Conservation (phyloP, 441 rosid genomes). For the Erodium trifolium region DNA sequence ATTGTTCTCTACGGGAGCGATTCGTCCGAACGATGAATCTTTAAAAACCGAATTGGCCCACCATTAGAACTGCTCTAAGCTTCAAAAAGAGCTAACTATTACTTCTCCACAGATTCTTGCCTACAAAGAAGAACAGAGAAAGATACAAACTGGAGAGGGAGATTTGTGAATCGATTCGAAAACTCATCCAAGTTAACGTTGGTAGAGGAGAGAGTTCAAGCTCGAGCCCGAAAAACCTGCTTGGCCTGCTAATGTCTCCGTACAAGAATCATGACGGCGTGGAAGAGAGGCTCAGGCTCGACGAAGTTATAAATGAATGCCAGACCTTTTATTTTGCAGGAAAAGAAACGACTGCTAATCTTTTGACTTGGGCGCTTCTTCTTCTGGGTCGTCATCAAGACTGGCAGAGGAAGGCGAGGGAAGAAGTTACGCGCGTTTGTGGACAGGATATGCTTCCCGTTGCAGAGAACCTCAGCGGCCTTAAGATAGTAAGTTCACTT, state of each 20-base stretch:
- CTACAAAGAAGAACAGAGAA: conserved; percentile 63
- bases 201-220: conserved; percentile 21
- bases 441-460: conserved; percentile 26
- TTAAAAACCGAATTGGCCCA: too few relatives aligned
- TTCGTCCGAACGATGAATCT: too few relatives aligned
- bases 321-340: conserved; percentile 35
- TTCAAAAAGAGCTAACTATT: background rate
- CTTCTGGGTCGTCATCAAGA: conserved; percentile 63
- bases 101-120: conserved; percentile 44
- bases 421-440: conserved; percentile 46
- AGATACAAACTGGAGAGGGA: conserved; percentile 58
- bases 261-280: conserved; percentile 39
- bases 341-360: conserved; percentile 61
- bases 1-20: too few relatives aligned
- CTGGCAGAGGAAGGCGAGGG: conserved; percentile 68
- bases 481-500: conserved; percentile 58
- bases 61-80: too few relatives aligned
- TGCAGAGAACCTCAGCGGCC: conserved; percentile 39
- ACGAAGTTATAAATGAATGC: too few relatives aligned
- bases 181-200: conserved; percentile 34
- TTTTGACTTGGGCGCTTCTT: conserved; percentile 60
- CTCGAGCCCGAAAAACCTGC: conserved; percentile 35
- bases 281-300: conserved; percentile 18
- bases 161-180: conserved; percentile 46
- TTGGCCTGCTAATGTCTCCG: conserved; percentile 43